Evolutionary conservation across 116 monocot species (phyloP).

Genomic region (Posidonia oceanica): DNA sequence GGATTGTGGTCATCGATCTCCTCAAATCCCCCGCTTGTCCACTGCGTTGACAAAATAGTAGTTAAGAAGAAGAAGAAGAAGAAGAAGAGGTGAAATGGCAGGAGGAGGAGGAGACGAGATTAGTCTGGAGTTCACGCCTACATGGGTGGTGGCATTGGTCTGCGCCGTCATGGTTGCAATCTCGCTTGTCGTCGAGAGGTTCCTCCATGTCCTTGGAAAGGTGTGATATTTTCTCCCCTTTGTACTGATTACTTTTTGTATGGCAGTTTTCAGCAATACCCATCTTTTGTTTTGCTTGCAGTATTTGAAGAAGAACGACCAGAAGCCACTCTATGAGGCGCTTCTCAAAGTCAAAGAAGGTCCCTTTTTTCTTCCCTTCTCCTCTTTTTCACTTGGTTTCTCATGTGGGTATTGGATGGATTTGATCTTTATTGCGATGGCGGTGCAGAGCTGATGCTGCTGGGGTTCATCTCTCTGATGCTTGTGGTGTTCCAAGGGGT

Average conservation of each 20-base stretch:
- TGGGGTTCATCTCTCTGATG: constrained; percentile 73
- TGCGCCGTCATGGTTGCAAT: constrained; percentile 65
- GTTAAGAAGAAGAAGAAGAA: not conserved
- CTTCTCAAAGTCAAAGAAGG: constrained; percentile 87
- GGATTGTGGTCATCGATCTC: too few relatives aligned
- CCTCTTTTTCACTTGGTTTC: too few relatives aligned
- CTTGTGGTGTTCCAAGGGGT: constrained; percentile 47
- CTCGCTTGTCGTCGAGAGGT: constrained; percentile 59
- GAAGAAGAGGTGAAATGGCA: not conserved
- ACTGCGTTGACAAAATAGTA: too few relatives aligned
- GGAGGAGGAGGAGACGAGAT: constrained; percentile 9
- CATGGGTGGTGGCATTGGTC: constrained; percentile 75
- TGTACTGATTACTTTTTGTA: not conserved
- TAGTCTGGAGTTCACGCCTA: constrained; percentile 66
- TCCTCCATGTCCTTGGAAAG: constrained; percentile 71
- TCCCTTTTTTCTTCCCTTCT: constrained; percentile 1
- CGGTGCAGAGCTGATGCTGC: constrained; percentile 49
- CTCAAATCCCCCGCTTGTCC: too few relatives aligned
- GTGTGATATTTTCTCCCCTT: constrained; percentile 9
- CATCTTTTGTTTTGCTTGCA: not conserved
- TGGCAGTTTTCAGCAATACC: not conserved
- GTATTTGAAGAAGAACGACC: constrained; percentile 47
- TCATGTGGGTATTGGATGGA: not conserved
- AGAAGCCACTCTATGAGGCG: constrained; percentile 64
- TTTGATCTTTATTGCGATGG: not conserved